A percentile compares a stretch with the other conserved stretches of the same genome.
phyloP scores from a whole-genome alignment of 805 yeast genomes.

The Hanseniaspora lindneri region DNA sequence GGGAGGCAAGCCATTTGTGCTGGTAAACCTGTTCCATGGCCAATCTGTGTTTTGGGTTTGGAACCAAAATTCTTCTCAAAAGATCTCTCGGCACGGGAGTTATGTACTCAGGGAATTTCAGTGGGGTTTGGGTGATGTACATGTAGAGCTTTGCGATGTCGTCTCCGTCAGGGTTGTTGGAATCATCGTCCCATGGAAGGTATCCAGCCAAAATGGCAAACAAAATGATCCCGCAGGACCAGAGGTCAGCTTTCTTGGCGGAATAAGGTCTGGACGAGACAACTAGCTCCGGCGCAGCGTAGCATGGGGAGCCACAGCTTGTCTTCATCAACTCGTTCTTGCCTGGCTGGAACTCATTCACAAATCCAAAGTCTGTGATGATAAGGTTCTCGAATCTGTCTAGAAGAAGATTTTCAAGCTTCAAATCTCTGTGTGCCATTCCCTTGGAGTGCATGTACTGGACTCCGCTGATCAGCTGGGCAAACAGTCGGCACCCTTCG shows the following conservation, averaged over 20 bases:
- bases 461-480: constrained; percentile 89
- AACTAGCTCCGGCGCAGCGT: constrained; percentile 96
- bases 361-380: constrained; percentile 90
- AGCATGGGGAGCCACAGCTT: constrained; percentile 94
- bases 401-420: constrained; percentile 73
- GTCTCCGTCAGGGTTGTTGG: constrained; percentile 90
- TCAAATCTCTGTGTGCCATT: constrained; percentile 77
- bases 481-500: constrained; percentile 74
- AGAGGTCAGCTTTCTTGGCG: constrained; percentile 86
- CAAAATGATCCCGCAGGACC: constrained; percentile 93
- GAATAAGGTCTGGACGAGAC: constrained; percentile 77
- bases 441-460: constrained; percentile 90
- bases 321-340: constrained; percentile 78
- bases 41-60: constrained; percentile 73
- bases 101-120: constrained; percentile 90
- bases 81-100: constrained; percentile 85
- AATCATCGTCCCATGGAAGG: constrained; percentile 94
- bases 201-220: constrained; percentile 97
- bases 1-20: constrained; percentile 84
- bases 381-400: constrained; percentile 80
- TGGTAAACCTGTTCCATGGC: constrained; percentile 55
- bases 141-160: constrained; percentile 83
- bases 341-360: constrained; percentile 51
- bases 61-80: constrained; percentile 66
- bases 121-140: constrained; percentile 80